These are phyloP conservation scores for Phytomonas francai DNA, from an alignment of 208 protist genomes.

Conservation along the genomic window DNA sequence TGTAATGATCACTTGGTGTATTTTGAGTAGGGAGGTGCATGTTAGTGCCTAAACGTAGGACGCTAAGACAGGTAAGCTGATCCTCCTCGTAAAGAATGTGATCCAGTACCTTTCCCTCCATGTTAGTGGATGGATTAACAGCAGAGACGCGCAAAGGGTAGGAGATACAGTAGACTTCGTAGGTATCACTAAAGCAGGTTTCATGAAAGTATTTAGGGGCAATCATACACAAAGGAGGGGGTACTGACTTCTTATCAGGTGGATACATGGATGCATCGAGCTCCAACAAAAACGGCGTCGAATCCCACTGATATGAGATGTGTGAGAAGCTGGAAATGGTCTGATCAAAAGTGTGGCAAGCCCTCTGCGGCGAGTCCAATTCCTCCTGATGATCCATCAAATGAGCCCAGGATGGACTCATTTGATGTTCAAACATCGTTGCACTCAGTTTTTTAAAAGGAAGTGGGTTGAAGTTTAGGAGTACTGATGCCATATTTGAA, in stretches of 20 bases:
- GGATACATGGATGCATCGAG: not conserved
- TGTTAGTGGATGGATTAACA: conserved; percentile 63
- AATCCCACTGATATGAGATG: not conserved
- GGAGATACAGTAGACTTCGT: conserved; percentile 50
- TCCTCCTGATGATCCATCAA: not conserved
- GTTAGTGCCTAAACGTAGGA: conserved; percentile 44
- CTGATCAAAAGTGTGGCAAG: not conserved
- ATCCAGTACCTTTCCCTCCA: conserved; percentile 81
- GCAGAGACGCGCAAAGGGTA: conserved; percentile 55
- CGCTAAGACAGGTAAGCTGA: conserved; percentile 38
- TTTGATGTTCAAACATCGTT: not conserved
- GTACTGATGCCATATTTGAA: not conserved
- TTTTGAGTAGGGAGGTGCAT: conserved; percentile 40
- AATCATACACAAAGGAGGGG: not conserved
- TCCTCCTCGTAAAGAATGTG: conserved; percentile 68
- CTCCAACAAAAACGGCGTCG: not conserved
- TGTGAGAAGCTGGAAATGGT: not conserved
- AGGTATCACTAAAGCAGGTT: conserved; percentile 47
- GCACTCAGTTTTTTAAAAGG: not conserved
- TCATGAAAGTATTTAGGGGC: conserved; percentile 20
- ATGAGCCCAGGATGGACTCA: not conserved
- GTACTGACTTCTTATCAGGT: not conserved
- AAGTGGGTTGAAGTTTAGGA: not conserved
- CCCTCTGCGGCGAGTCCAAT: not conserved
- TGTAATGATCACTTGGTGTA: conserved; percentile 81